Conservation (phyloP, 176 grass and related monocot genomes). For the Lolium multiflorum region DNA sequence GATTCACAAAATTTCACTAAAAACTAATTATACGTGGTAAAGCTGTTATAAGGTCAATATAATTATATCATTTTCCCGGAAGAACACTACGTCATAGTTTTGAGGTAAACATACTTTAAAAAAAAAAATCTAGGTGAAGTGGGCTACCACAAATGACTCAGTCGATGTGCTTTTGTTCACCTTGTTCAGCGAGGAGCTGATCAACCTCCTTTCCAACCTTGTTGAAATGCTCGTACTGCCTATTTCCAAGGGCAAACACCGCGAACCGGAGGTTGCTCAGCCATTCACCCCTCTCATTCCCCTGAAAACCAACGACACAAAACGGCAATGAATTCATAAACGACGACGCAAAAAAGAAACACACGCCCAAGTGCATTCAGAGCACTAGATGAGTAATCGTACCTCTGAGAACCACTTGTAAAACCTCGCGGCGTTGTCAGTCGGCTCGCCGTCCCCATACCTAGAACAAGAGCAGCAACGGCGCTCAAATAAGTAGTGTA, state of each 20-base stretch:
- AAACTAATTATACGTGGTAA: neutral
- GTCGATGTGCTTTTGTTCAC: slow-evolving; percentile 41
- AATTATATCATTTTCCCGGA: neutral
- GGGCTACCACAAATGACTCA: neutral
- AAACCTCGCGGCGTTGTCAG: slow-evolving; percentile 80
- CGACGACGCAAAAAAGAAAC: neutral
- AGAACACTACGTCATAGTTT: neutral
- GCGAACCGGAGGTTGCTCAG: slow-evolving; percentile 64
- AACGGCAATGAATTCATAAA: neutral
- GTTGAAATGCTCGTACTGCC: slow-evolving; percentile 96
- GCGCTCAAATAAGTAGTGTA: too few relatives aligned
- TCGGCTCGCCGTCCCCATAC: slow-evolving; percentile 93
- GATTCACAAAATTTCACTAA: neutral
- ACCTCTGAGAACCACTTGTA: slow-evolving; percentile 91
- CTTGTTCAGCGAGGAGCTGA: slow-evolving; percentile 77
- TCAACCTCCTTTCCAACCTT: slow-evolving; percentile 89
- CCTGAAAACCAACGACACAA: slow-evolving; percentile 37
- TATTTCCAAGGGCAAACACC: slow-evolving; percentile 84
- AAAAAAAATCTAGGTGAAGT: neutral
- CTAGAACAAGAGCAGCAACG: slow-evolving; percentile 27
- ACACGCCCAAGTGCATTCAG: too few relatives aligned
- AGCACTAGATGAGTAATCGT: neutral
- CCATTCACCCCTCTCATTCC: slow-evolving; percentile 67
- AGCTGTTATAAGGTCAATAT: neutral
- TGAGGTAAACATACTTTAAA: neutral